phyloP scores from a whole-genome alignment of 176 grass and related monocot species.

The Hsuehochloa calcarea region DNA sequence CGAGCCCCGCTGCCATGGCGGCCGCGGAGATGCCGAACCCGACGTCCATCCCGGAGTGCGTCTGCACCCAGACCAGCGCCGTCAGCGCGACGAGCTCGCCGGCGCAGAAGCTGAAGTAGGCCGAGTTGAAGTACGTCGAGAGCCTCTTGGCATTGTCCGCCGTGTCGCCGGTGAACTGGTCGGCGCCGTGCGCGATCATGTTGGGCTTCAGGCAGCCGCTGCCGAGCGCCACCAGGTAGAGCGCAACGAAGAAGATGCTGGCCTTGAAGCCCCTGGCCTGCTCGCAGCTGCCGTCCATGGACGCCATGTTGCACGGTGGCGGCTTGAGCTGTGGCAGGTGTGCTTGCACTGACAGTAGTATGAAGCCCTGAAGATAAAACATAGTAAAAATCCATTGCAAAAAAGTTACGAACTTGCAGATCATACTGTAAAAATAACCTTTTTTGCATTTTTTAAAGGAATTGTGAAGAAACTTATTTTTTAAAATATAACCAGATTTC shows the following conservation, averaged over 20 bases:
- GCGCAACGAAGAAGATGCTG: constrained; percentile 69
- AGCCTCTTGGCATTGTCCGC: constrained; percentile 52
- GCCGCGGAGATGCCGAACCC: constrained; percentile 73
- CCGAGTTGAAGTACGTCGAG: constrained; percentile 97
- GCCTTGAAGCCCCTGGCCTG: constrained; percentile 68
- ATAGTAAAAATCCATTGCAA: not conserved
- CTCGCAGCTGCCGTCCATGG: constrained; percentile 50
- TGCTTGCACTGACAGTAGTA: constrained; percentile 84
- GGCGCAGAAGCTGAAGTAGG: constrained; percentile 96
- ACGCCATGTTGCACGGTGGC: constrained; percentile 76
- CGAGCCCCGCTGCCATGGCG: constrained; percentile 73
- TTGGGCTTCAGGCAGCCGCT: constrained; percentile 97
- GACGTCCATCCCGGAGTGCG: constrained; percentile 86
- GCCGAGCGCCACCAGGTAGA: constrained; percentile 90
- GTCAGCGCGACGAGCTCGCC: constrained; percentile 89
- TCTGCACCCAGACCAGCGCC: constrained; percentile 93
- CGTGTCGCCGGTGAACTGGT: constrained; percentile 58
- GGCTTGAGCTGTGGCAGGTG: constrained; percentile 95
- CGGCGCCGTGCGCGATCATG: constrained; percentile 95
- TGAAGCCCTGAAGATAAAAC: constrained; percentile 62
- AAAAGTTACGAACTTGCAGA: not conserved
- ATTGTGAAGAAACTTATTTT: not conserved
- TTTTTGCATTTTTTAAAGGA: not conserved
- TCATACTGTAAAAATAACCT: not conserved
- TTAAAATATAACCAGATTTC: not conserved